Percentiles rank a stretch among this genome's conserved stretches.
Conservation (phyloP, 495 filamentous ascomycete species). For the Entonaema liquescens region DNA sequence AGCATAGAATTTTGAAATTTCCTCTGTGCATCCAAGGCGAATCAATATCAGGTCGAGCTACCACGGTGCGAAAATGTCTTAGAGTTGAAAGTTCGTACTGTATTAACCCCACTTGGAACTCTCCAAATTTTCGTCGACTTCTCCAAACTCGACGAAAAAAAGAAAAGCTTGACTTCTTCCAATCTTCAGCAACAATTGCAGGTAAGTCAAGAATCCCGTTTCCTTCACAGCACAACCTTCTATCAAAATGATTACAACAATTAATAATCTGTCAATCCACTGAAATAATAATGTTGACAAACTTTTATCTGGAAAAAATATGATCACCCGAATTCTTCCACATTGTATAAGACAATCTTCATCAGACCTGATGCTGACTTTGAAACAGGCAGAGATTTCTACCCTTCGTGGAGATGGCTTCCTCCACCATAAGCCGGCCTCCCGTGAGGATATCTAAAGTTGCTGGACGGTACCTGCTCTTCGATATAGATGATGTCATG, state of each 20-base stretch:
- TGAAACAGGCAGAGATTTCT: constrained; percentile 20
- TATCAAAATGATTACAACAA: constrained; percentile 72
- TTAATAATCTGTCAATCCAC: constrained; percentile 89
- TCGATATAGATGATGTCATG: constrained; percentile 83
- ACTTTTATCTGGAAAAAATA: constrained; percentile 50
- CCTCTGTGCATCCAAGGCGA: neutral
- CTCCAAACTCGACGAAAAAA: constrained; percentile 20
- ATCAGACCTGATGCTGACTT: constrained; percentile 30
- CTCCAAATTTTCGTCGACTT: constrained; percentile 34
- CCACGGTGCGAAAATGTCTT: neutral
- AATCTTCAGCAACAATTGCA: constrained; percentile 30
- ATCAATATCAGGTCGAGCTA: neutral
- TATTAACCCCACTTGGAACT: constrained; percentile 20
- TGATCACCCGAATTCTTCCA: constrained; percentile 38
- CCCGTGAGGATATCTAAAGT: constrained; percentile 82
- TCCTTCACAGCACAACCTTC: constrained; percentile 8
- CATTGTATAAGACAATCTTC: neutral
- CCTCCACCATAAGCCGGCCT: constrained; percentile 33
- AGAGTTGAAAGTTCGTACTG: neutral
- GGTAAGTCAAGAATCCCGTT: constrained; percentile 28
- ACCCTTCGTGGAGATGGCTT: constrained; percentile 36
- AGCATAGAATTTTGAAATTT: constrained; percentile 70
- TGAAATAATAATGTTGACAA: constrained; percentile 62
- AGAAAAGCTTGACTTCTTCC: constrained; percentile 27
- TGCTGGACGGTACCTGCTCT: constrained; percentile 84